Evolutionary conservation across 2,329 filamentous ascomycete genomes (phyloP).

Genomic region (Botryotinia globosa): DNA sequence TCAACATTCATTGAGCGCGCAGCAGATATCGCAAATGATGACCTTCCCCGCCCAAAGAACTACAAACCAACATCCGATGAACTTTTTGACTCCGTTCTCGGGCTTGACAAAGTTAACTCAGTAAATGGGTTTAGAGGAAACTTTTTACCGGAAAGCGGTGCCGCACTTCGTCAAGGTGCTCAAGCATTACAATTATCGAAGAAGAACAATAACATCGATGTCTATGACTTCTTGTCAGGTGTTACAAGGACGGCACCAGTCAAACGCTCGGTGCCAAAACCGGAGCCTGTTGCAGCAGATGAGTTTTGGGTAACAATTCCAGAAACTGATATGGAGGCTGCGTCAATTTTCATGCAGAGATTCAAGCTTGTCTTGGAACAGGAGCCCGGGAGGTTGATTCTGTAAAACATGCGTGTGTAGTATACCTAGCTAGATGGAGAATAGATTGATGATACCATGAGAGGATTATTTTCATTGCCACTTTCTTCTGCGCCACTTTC

Average conservation of each 20-base stretch:
- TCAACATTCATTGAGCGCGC: slow-evolving; percentile 85
- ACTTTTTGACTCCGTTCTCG: slow-evolving; percentile 86
- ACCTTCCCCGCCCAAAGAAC: slow-evolving; percentile 66
- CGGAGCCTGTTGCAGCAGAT: slow-evolving; percentile 59
- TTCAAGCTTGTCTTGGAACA: slow-evolving; percentile 80
- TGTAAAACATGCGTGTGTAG: slow-evolving; percentile 43
- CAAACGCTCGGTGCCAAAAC: slow-evolving; percentile 35
- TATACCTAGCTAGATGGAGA: slow-evolving; percentile 24
- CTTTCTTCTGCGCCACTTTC: neutral
- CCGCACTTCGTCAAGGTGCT: slow-evolving; percentile 43
- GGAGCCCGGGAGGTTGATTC: slow-evolving; percentile 72
- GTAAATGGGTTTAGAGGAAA: slow-evolving; percentile 56
- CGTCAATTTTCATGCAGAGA: slow-evolving; percentile 76
- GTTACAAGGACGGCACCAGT: slow-evolving; percentile 36
- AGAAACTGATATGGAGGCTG: slow-evolving; percentile 76
- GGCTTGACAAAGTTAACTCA: slow-evolving; percentile 54
- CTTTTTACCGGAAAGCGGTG: slow-evolving; percentile 70
- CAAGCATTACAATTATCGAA: slow-evolving; percentile 29
- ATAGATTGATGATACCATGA: slow-evolving; percentile 25
- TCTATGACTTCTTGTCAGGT: slow-evolving; percentile 76
- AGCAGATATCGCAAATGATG: slow-evolving; percentile 81
- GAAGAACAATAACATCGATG: slow-evolving; percentile 59
- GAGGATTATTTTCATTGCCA: neutral
- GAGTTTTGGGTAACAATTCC: slow-evolving; percentile 80
- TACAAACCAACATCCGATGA: slow-evolving; percentile 71